Evolutionary conservation across 352 stramenopile species (phyloP), one percentile per base, ranked within the genome.

Genomic region (Pelagophyceae sp.): DNA sequence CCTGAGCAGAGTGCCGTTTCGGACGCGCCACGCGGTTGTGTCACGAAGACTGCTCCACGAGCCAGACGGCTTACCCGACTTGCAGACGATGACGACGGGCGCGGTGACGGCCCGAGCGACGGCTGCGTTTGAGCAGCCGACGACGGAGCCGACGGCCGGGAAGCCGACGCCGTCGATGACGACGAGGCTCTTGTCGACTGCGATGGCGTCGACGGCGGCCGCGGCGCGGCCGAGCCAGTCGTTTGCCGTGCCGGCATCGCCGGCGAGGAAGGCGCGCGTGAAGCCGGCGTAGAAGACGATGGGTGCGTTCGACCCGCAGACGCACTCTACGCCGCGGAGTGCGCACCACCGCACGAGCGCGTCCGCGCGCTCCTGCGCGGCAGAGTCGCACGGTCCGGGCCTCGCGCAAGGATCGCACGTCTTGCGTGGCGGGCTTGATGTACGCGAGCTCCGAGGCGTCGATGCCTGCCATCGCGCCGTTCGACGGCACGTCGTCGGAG

Each of bases 381-480:
- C n/a, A n/a, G n/a, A n/a, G n/a, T n/a, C n/a, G n/a, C n/a, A n/a
- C n/a, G n/a, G n/a, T n/a, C n/a, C n/a, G n/a, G n/a, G n/a, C n/a
- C n/a, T n/a, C n/a, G n/a, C n/a, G n/a, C n/a, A n/a, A n/a, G n/a
- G n/a, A n/a, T 23, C 45, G 45, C 45, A 54, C 45, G 23, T 89
- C 94, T 80, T 94, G 90, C 37, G 90, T 94, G 27, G 87, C 89
- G 1, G 90, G 90, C 76, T 94, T 94, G 76, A 94, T 94, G 83
- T 94, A 94, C 54, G 81, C 89, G 61, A 94, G 81, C 11, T 11
- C 11, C 45, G 11, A 11, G 0, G 89, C n/a, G n/a, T n/a, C n/a
- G n/a, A n/a, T n/a, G n/a, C n/a, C n/a, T n/a, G n/a, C n/a, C n/a
- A n/a, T n/a, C n/a, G n/a, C n/a, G n/a, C n/a, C n/a, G n/a, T n/a